Percentiles rank a stretch among this genome's conserved stretches.
These are phyloP conservation scores for Venturia nashicola DNA, from an alignment of 2,329 filamentous ascomycete genomes.

Conservation along the genomic window DNA sequence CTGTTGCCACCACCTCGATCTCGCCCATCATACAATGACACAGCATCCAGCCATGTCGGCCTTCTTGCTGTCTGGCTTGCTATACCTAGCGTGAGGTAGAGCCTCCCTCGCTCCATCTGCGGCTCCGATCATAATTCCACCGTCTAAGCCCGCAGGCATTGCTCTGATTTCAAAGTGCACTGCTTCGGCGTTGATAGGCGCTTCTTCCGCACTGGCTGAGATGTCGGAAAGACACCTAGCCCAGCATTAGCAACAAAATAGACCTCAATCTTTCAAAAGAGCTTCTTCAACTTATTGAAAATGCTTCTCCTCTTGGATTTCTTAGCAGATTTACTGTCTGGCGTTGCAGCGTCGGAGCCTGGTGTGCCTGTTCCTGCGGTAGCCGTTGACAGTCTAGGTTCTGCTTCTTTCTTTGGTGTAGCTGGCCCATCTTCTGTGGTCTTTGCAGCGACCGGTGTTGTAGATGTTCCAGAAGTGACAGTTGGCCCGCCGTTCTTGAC, in stretches of 20 bases:
- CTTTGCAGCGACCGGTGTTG: constrained; percentile 10
- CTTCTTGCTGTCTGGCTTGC: background rate
- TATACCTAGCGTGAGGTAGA: background rate
- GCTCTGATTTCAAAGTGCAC: background rate
- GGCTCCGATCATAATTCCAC: background rate
- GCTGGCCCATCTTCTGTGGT: constrained; percentile 14
- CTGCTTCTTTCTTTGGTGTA: constrained; percentile 18
- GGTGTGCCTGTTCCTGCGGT: constrained; percentile 16
- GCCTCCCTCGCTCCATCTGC: background rate
- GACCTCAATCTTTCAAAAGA: constrained; percentile 18
- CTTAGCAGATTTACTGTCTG: constrained; percentile 28
- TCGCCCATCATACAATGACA: background rate
- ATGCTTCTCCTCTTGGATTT: constrained; percentile 36
- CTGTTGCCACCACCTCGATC: background rate
- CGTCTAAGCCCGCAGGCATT: background rate
- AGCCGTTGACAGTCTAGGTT: constrained; percentile 15
- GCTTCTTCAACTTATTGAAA: constrained; percentile 38
- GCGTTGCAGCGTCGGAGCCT: constrained; percentile 17
- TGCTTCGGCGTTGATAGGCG: background rate
- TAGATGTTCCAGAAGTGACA: constrained; percentile 13
- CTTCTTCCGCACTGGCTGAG: background rate
- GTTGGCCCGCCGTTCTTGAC: constrained; percentile 21
- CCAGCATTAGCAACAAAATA: background rate
- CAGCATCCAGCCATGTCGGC: background rate
- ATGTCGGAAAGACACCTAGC: background rate